Evolutionary conservation across 495 filamentous ascomycete species (phyloP), one percentile per base, ranked within the genome.

Genomic region (Venustampulla echinocandica): DNA sequence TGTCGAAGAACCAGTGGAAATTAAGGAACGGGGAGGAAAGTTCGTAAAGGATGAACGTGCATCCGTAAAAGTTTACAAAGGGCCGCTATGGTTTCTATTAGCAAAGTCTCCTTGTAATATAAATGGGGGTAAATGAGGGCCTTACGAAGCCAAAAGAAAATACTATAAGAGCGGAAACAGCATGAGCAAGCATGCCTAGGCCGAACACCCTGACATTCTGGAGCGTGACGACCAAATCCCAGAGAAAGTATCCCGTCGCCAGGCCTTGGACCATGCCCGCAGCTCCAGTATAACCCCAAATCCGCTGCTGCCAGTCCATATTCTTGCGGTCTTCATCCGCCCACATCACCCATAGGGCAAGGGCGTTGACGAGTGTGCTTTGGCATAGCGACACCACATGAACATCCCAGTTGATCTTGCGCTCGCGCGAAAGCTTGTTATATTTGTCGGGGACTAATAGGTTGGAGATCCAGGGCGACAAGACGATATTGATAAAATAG

Each of bases 1-100:
- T 99, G 70, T 99, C 92, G 60, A 84, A 90, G 76, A 99, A 97
- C 92, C 92, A 99, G 74, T 99, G 92, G 66, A 97, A 85, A 63
- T 95, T 93, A 58, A 93, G 80, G 69, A 94, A 90, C 11, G 88
- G 88, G 55, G 80, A 84, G 44, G 87, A 95, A 46, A 99, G 84
- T 70, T 99, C 92, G 74, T 95, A 99, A 56, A 99, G 87, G 59
- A 99, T 87, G 69, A 99, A 97, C 42, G 80, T 77, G 14, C 81
- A 75, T 44, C 79, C 86, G 66, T 95, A 97, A 71, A 80, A 96
- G 69, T 95, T 95, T 53, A 95, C 69, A 61, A 95, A 95, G 0
- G 92, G 92, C 51, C 87, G 73, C 90, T 96, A 61, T 54, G 32
- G 24, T 9, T 20, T 28, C 10, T 11, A 21, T 49, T 37, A 44